A percentile compares a stretch with the other conserved stretches of the same genome.
phyloP scores from a whole-genome alignment of 305 asterid species.

The Lippia alba region DNA sequence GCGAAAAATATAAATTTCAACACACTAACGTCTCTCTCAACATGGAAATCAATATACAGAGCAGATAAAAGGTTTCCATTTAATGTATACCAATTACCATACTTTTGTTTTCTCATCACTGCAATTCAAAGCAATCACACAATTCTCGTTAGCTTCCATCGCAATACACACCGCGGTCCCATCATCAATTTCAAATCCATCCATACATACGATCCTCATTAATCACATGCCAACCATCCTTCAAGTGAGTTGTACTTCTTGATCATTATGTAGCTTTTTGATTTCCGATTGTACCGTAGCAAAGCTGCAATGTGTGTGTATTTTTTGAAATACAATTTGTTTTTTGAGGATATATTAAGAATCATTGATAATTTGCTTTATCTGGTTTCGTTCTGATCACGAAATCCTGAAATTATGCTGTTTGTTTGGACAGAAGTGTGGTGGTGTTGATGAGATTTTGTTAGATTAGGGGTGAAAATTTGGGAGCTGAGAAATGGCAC shows the following conservation, averaged over 20 bases:
- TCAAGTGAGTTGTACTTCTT: conserved; percentile 39
- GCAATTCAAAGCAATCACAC: conserved; percentile 49
- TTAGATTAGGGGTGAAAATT: conserved; percentile 77
- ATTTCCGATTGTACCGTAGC: too few species aligned
- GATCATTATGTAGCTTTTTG: too few species aligned
- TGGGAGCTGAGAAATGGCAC: conserved; percentile 66
- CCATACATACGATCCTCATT: conserved; percentile 29
- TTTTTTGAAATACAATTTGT: too few species aligned
- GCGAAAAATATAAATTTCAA: conserved; percentile 35
- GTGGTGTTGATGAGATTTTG: conserved; percentile 45
- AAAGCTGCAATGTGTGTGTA: too few species aligned
- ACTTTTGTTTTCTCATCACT: conserved; percentile 40
- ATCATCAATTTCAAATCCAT: conserved; percentile 40
- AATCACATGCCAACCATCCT: conserved; percentile 58
- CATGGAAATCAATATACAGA: not conserved
- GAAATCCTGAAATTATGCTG: not conserved
- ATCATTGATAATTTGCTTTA: too few species aligned
- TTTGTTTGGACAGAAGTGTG: conserved; percentile 50
- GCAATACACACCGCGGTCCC: conserved; percentile 55
- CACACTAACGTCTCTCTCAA: conserved; percentile 29
- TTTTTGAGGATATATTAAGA: too few species aligned
- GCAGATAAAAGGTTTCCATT: not conserved
- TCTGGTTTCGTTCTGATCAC: too few species aligned
- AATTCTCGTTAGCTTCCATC: conserved; percentile 43
- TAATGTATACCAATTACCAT: conserved; percentile 20